Evolutionary conservation across 164 flowering plant species (phyloP), one percentile per base, ranked within the genome.

Genomic region (Pachysandra terminalis): DNA sequence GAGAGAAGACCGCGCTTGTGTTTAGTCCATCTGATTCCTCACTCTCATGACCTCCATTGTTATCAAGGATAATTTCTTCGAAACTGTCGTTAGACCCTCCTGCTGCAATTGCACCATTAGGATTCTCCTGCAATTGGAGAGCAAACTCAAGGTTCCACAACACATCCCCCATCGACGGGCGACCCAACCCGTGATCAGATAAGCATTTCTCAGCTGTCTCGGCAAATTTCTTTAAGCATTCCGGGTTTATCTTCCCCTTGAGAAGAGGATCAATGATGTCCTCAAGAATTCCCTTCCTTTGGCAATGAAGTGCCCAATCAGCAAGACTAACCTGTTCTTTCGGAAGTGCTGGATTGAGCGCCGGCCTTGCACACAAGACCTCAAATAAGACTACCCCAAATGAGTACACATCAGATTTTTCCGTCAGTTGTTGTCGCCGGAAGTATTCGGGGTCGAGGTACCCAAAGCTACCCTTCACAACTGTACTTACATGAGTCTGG

Each of bases 381-480:
- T 85, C 89, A 15, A 88, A 86, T 2, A 84, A 80, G 22, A 86
- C 90, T n/a, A 86, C 89, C 21, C 89, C 90, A 57, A 88, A 88
- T 0, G 93, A 86, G 67, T 88, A 88, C 1, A 88, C 86, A 71
- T 88, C 93, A 0, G 93, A 88, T 70, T 88, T 88, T 19, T 88
- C 93, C 0, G 86, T 88, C 71, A 89, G 27, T 55, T 89, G 91
- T 37, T 87, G 90, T 21, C 91, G 79, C 12, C 81, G 59, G 74
- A 81, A 89, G 67, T 89, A 86, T 68, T 88, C 94, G 3, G 94
- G 94, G 67, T 88, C 94, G 54, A 88, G 64, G 75, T 88, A 88
- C 1, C 93, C 90, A 26, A 88, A 86, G 67, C 89, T 88, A 0
- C 93, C 93, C 59, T 88, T 88, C 49, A 87, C 95, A 66, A 85